These are phyloP conservation scores for Myxozyma mucilagina DNA, from an alignment of 805 yeast species.

Conservation along the genomic window DNA sequence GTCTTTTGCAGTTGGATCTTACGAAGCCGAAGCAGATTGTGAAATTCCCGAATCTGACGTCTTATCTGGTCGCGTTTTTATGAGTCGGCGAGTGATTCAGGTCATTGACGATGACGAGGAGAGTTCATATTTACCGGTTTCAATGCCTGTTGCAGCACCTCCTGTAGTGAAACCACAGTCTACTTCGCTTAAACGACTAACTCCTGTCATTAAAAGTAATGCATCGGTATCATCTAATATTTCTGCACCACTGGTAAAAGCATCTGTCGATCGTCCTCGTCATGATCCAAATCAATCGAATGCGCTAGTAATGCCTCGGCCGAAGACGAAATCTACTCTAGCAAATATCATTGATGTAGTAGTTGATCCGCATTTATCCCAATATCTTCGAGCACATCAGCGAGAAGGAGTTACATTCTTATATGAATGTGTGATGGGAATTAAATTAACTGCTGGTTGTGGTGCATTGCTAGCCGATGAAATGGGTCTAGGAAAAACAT, in stretches of 20 bases:
- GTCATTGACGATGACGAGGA: not conserved
- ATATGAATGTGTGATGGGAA: slow-evolving; percentile 80
- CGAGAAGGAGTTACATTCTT: slow-evolving; percentile 78
- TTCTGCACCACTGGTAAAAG: not conserved
- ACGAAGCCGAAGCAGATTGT: slow-evolving; percentile 49
- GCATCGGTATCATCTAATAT: slow-evolving; percentile 8
- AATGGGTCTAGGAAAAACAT: slow-evolving; percentile 93
- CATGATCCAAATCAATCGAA: slow-evolving; percentile 36
- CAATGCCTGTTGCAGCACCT: not conserved
- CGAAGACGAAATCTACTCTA: slow-evolving; percentile 28
- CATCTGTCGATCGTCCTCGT: slow-evolving; percentile 7
- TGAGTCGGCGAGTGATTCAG: not conserved
- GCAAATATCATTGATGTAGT: slow-evolving; percentile 38
- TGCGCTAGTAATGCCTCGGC: slow-evolving; percentile 36
- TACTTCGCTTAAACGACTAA: not conserved
- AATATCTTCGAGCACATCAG: slow-evolving; percentile 76
- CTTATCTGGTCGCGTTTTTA: slow-evolving; percentile 12
- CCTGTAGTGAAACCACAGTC: too few species aligned
- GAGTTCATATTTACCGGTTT: not conserved
- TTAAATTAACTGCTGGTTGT: slow-evolving; percentile 48
- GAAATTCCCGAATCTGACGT: slow-evolving; percentile 1
- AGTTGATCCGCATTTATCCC: slow-evolving; percentile 42
- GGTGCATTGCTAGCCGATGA: slow-evolving; percentile 95
- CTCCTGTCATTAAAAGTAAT: not conserved
- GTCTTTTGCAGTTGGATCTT: slow-evolving; percentile 53